phyloP scores from a whole-genome alignment of 116 monocot species.

The Iris pallida region DNA sequence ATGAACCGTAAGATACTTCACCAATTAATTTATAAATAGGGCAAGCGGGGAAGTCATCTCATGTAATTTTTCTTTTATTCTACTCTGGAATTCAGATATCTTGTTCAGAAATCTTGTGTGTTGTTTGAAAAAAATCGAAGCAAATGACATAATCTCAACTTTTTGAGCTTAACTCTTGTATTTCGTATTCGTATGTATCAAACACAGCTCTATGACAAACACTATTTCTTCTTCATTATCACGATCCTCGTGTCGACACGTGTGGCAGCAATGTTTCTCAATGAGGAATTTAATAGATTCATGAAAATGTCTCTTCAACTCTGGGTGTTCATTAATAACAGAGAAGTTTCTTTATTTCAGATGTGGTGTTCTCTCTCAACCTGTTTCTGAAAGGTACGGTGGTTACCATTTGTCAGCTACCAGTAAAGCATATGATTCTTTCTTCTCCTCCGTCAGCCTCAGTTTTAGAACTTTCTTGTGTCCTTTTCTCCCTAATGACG shows the following conservation, averaged over 20 bases:
- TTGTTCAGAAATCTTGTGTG: neutral
- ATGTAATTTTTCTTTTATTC: neutral
- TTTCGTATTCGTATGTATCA: neutral
- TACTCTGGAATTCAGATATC: neutral
- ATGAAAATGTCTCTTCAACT: neutral
- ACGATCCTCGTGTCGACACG: neutral
- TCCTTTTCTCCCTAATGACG: neutral
- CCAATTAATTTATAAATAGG: neutral
- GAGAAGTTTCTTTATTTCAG: neutral
- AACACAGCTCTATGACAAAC: neutral
- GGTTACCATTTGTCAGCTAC: constrained; percentile 4
- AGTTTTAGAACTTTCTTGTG: neutral
- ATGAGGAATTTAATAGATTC: neutral
- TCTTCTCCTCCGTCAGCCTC: neutral
- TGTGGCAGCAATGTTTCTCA: neutral
- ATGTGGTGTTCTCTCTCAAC: neutral
- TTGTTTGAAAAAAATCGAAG: neutral
- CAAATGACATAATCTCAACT: too few species aligned
- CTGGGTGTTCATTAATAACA: neutral
- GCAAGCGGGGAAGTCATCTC: neutral
- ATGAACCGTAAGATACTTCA: constrained; percentile 6
- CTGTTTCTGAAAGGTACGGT: constrained; percentile 11
- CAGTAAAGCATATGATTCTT: neutral
- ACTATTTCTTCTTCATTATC: neutral
- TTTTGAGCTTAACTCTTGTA: too few species aligned